These are phyloP conservation scores for Sapria himalayana DNA, from an alignment of 345 rosid genomes.

Conservation along the genomic window DNA sequence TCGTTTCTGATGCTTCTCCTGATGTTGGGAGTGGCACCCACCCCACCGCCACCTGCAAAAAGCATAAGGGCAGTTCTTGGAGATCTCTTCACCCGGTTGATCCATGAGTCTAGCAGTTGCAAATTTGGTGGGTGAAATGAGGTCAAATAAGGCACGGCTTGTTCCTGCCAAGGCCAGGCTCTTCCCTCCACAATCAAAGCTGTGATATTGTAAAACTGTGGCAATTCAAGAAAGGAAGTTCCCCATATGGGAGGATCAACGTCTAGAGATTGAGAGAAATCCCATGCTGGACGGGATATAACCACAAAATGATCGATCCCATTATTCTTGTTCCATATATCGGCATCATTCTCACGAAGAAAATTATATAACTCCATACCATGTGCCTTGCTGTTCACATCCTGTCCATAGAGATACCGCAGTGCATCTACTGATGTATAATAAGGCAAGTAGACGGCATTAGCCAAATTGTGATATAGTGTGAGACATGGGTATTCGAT, in stretches of 20 bases:
- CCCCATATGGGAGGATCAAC: conserved; percentile 83
- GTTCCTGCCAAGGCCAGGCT: conserved; percentile 85
- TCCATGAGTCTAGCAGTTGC: conserved; percentile 44
- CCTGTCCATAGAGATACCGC: conserved; percentile 59
- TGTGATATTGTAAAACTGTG: conserved; percentile 55
- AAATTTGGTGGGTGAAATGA: conserved; percentile 70
- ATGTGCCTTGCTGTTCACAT: conserved; percentile 46
- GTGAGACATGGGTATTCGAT: conserved; percentile 78
- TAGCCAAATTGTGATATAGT: conserved; percentile 42
- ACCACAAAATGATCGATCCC: conserved; percentile 77
- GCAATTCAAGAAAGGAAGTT: conserved; percentile 65
- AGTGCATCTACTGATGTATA: conserved; percentile 63
- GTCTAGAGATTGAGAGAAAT: conserved; percentile 54
- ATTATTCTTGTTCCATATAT: conserved; percentile 31
- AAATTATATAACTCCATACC: conserved; percentile 46
- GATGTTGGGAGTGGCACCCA: conserved; percentile 35
- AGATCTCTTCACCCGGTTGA: conserved; percentile 33
- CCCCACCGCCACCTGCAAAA: conserved; percentile 83
- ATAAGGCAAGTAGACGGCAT: conserved; percentile 63
- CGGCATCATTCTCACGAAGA: conserved; percentile 19
- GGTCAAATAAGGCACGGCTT: conserved; percentile 74
- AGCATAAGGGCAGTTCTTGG: conserved; percentile 37
- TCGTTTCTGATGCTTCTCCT: conserved; percentile 67
- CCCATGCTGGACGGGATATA: conserved; percentile 94
- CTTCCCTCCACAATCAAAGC: conserved; percentile 50